Conservation (phyloP, 257 asterid species). For the Plantago elongata region DNA sequence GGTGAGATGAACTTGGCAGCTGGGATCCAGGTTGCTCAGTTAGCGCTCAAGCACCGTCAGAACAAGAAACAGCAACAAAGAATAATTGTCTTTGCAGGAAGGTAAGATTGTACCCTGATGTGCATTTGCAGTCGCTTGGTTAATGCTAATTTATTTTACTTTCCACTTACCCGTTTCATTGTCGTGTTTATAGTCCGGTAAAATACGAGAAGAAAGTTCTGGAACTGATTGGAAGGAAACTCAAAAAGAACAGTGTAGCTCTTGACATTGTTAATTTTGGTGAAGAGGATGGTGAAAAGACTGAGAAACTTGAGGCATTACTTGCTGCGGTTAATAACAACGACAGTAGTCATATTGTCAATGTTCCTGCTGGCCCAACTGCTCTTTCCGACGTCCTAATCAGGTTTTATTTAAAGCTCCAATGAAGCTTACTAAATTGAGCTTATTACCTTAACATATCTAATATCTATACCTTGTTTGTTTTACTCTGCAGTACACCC, state of each 20-base stretch:
- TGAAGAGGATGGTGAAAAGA: constrained; percentile 88
- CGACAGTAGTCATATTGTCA: constrained; percentile 90
- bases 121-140: constrained; percentile 3
- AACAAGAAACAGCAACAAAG: constrained; percentile 97
- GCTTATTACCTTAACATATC: not conserved
- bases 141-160: constrained; percentile 1
- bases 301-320: constrained; percentile 84
- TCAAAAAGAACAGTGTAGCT: constrained; percentile 95
- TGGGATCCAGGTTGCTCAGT: constrained; percentile 96
- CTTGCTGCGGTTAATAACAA: constrained; percentile 90
- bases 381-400: constrained; percentile 96
- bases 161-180: not conserved
- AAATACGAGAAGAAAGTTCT: constrained; percentile 81
- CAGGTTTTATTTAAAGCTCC: constrained; percentile 43
- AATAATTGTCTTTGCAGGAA: constrained; percentile 92
- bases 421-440: not conserved
- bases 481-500: constrained; percentile 60
- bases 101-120: constrained; percentile 35
- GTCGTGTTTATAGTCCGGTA: constrained; percentile 64
- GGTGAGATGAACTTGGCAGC: constrained; percentile 94
- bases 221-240: constrained; percentile 86
- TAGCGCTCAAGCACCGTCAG: constrained; percentile 97
- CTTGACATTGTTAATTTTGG: constrained; percentile 97
- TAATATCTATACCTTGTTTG: not conserved
- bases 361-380: constrained; percentile 87